Evolutionary conservation across 2,329 filamentous ascomycete genomes (phyloP), one percentile per base, ranked within the genome.

Genomic region (Truncatella angustata): DNA sequence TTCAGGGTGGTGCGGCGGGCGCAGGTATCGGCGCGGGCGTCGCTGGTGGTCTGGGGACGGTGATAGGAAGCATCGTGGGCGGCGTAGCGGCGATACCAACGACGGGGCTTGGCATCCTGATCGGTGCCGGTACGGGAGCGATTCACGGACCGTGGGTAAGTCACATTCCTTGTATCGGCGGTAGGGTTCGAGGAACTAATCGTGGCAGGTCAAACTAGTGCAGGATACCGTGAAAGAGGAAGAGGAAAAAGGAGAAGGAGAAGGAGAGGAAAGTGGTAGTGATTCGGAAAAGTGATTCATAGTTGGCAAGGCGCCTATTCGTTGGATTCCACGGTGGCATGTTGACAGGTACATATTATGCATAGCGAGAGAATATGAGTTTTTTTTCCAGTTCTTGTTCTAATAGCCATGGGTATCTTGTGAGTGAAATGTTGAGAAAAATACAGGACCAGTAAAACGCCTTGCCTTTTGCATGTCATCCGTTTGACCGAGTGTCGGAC

Each of bases 401-500:
- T 16, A 26, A 32, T 12, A 18, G 10, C 14, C 20, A 34, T 11
- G 28, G 43, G 43, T 46, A 46, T 46, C 43, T 34, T 46, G 30
- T 20, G n/a, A 20, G 24, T 14, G 28, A 32, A 32, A 32, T 32
- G 40, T 28, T 24, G 10, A 10, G 14, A 4, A 24, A 44, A n/a
- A 6, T 9, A 9, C 20, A 32, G 12, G 3, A 16, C 16, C 24
- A 12, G n/a, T n/a, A n/a, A n/a, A 14, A 4, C 16, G 20, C 4
- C 26, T 9, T 24, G 3, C 28, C 18, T 20, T 9, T 16, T 16
- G 5, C 16, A 11, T 24, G 16, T 34, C 35, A 3, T 24, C 28
- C 35, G 56, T 65, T 69, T 14, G 61, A 54, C 69, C 81, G 71
- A 70, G 71, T 71, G 61, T 90, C 86, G 50, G 75, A 80, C 88